Conservation (phyloP, 345 rosid genomes). For the Mangifera indica region DNA sequence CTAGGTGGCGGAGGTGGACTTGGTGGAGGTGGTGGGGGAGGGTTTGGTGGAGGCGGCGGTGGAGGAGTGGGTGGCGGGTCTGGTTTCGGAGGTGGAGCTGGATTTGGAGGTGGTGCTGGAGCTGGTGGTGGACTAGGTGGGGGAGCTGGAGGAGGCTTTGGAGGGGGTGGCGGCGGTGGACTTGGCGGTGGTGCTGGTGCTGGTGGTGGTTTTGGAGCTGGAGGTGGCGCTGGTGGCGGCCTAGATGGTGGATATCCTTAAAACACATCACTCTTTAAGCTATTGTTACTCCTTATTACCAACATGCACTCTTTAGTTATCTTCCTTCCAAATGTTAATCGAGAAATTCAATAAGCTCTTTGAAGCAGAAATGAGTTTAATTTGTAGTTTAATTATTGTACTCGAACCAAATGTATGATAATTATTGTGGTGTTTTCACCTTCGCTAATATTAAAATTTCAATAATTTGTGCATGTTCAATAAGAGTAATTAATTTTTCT, state of each 20-base stretch:
- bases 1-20: slow-evolving; percentile 34
- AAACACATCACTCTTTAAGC: background rate
- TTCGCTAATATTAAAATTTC: too few relatives aligned
- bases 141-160: slow-evolving; percentile 29
- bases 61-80: slow-evolving; percentile 29
- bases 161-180: slow-evolving; percentile 27
- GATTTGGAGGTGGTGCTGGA: slow-evolving; percentile 30
- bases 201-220: slow-evolving; percentile 12
- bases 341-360: background rate
- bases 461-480: too few relatives aligned
- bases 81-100: slow-evolving; percentile 29
- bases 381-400: background rate
- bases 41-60: slow-evolving; percentile 24
- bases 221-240: slow-evolving; percentile 27
- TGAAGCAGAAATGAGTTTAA: background rate
- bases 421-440: too few relatives aligned
- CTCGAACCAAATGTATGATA: too few relatives aligned
- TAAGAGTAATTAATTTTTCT: too few relatives aligned
- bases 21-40: slow-evolving; percentile 25
- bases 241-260: slow-evolving; percentile 26
- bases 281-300: background rate
- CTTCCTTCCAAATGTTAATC: background rate
- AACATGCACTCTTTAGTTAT: background rate
- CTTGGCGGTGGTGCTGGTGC: slow-evolving; percentile 24
- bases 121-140: slow-evolving; percentile 36